Percentiles rank a stretch among this genome's conserved stretches.
phyloP scores from a whole-genome alignment of 371 early-diverging fungal species.

The Rhizomucor pusillus region DNA sequence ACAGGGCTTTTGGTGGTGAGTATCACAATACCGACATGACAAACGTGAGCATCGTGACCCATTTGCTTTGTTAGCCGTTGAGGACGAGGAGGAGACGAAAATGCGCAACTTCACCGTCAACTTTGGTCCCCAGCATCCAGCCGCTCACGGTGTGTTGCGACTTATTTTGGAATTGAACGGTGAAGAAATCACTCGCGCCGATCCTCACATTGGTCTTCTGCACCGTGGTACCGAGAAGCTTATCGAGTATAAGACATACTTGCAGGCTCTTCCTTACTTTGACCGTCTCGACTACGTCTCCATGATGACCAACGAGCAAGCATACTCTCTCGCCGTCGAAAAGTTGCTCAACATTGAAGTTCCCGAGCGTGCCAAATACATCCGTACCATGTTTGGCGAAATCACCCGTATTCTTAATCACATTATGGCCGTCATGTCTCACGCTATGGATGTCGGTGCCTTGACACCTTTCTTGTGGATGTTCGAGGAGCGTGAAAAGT shows the following conservation, averaged over 20 bases:
- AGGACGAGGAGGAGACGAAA: slow-evolving; percentile 56
- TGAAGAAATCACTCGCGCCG: slow-evolving; percentile 90
- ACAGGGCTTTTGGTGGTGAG: slow-evolving; percentile 42
- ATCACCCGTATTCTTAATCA: slow-evolving; percentile 97
- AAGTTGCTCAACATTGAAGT: slow-evolving; percentile 96
- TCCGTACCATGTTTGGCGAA: slow-evolving; percentile 96
- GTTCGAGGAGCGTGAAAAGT: slow-evolving; percentile 98
- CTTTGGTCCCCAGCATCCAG: slow-evolving; percentile 99
- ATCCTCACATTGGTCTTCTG: slow-evolving; percentile 96
- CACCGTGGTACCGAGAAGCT: slow-evolving; percentile 98
- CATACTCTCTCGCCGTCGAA: slow-evolving; percentile 95
- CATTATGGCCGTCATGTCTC: slow-evolving; percentile 95
- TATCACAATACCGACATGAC: neutral
- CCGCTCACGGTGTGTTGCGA: slow-evolving; percentile 98
- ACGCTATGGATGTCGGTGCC: slow-evolving; percentile 97
- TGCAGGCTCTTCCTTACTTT: slow-evolving; percentile 97
- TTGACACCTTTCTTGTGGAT: slow-evolving; percentile 97
- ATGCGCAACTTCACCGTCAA: slow-evolving; percentile 88
- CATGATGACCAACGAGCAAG: slow-evolving; percentile 96
- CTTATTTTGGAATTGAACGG: slow-evolving; percentile 94
- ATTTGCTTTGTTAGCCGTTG: slow-evolving; percentile 23
- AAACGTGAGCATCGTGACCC: neutral
- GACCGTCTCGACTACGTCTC: slow-evolving; percentile 98
- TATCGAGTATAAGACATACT: slow-evolving; percentile 95
- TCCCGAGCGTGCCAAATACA: slow-evolving; percentile 93